A percentile compares a stretch with the other conserved stretches of the same genome.
These are phyloP conservation scores for Fistulina hepatica DNA, from an alignment of 1,284 basidiomycete species.

Conservation along the genomic window DNA sequence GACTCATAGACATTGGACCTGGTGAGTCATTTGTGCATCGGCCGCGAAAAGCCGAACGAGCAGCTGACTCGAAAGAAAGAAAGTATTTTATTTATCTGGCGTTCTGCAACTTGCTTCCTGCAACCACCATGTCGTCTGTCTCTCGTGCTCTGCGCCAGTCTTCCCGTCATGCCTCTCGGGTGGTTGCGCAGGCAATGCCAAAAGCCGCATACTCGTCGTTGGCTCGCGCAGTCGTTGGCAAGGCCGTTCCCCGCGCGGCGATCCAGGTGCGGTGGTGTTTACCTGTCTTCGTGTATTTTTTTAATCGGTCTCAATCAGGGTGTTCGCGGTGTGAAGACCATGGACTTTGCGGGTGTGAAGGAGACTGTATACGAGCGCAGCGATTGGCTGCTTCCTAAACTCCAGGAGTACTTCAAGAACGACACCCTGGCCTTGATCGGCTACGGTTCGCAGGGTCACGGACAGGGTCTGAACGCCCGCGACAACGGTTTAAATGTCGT, in stretches of 20 bases:
- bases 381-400: conserved; percentile 96
- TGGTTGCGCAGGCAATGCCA: conserved; percentile 38
- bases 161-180: conserved; percentile 50
- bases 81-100: no score
- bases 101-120: conserved; percentile 11
- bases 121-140: conserved; percentile 44
- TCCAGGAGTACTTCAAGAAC: conserved; percentile 99
- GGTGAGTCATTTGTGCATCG: no score
- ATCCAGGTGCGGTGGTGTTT: conserved; percentile 30
- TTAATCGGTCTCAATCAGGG: conserved; percentile 21
- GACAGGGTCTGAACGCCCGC: conserved; percentile 96
- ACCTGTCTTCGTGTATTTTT: conserved; percentile 12
- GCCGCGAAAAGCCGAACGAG: no score
- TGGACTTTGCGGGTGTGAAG: conserved; percentile 94
- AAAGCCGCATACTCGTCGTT: conserved; percentile 68
- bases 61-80: no score
- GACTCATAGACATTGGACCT: no score
- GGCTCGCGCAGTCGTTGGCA: conserved; percentile 37
- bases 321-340: conserved; percentile 84
- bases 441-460: conserved; percentile 99
- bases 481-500: conserved; percentile 99
- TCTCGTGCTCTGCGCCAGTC: conserved; percentile 47
- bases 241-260: conserved; percentile 28
- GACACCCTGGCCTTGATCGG: conserved; percentile 98
- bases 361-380: conserved; percentile 95